A percentile compares a stretch with the other conserved stretches of the same genome.
These are phyloP conservation scores for Monilinia fructigena DNA, from an alignment of 2,329 filamentous ascomycete genomes.

Conservation along the genomic window DNA sequence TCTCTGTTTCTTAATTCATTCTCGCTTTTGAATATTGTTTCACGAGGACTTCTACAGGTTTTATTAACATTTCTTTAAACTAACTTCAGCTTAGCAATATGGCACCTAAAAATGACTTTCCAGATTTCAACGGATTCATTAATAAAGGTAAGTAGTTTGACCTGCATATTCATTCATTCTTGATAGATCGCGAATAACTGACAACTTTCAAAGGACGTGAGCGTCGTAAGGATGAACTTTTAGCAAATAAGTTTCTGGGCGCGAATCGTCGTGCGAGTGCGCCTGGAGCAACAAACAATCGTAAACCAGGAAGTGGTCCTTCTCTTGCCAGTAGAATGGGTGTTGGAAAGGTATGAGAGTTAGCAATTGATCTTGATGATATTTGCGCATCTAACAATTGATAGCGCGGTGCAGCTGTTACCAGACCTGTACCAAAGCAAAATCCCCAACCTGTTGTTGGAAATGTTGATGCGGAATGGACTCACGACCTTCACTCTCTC, in stretches of 20 bases:
- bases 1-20: not conserved
- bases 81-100: slow-evolving; percentile 28
- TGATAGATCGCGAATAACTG: slow-evolving; percentile 23
- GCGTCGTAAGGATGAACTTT: slow-evolving; percentile 67
- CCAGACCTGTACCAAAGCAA: slow-evolving; percentile 29
- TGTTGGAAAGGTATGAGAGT: slow-evolving; percentile 61
- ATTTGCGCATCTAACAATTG: slow-evolving; percentile 25
- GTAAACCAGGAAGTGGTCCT: slow-evolving; percentile 49
- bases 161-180: no score
- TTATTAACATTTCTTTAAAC: not conserved
- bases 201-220: slow-evolving; percentile 48
- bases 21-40: slow-evolving; percentile 1
- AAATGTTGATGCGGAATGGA: slow-evolving; percentile 68
- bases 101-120: slow-evolving; percentile 37
- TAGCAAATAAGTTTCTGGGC: slow-evolving; percentile 72
- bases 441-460: slow-evolving; percentile 44
- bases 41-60: not conserved
- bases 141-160: slow-evolving; percentile 33
- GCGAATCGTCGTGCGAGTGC: slow-evolving; percentile 57
- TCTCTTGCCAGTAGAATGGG: slow-evolving; percentile 71
- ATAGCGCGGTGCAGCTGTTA: slow-evolving; percentile 32
- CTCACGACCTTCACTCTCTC: slow-evolving; percentile 63
- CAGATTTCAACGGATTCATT: slow-evolving; percentile 40
- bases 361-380: not conserved
- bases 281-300: slow-evolving; percentile 48